Base-by-base conservation (phyloP, 2,329 filamentous ascomycete genomes). In the Aspergillus fijiensis region DNA sequence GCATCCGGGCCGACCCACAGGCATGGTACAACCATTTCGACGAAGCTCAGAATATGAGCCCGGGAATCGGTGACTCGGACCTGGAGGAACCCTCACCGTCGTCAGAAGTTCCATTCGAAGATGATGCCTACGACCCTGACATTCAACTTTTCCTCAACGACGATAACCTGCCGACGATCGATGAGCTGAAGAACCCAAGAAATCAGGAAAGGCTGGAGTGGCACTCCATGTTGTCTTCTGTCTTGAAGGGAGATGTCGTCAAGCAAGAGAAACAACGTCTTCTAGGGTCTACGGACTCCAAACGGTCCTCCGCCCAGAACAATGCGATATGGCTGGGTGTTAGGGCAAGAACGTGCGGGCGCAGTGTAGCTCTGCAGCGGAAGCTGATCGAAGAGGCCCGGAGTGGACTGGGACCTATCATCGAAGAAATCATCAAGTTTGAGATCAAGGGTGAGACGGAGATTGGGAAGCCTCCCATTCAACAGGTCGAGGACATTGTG, bases 151-250 rank as follows among this genome's bases (percentile, higher is more conserved):
- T 96, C 70, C 93, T 96, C 72, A 90, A 91, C 60, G 92, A 97
- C 69, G 89, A 95, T 66, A 85, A 92, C 65, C 90, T 95, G 69
- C 93, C 93, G 0, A 95, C 91, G 3, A 84, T 91, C 25, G 95
- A 98, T 70, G 95, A 99, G 74, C 77, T 98, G 55, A 89, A 90
- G 75, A 90, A 97, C 68, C 90, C 92, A 1, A 87, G 88, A 64
- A 97, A 93, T 71, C 85, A 93, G 62, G 95, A 98, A 76, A 84
- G 94, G 49, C 81, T 99, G 25, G 95, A 99, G 77, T 99, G 95
- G 95, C 93, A 99, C 77, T 92, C 92, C 3, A 99, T 99, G 95
- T 80, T 99, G 59, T 91, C 94, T 61, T 96, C 94, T 14, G 95
- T 99, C 4, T 80, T 99, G 66, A 97, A 93, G 1, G 95, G 95